Evolutionary conservation across 257 asterid species (phyloP).

Genomic region (Ilex aquifolium): DNA sequence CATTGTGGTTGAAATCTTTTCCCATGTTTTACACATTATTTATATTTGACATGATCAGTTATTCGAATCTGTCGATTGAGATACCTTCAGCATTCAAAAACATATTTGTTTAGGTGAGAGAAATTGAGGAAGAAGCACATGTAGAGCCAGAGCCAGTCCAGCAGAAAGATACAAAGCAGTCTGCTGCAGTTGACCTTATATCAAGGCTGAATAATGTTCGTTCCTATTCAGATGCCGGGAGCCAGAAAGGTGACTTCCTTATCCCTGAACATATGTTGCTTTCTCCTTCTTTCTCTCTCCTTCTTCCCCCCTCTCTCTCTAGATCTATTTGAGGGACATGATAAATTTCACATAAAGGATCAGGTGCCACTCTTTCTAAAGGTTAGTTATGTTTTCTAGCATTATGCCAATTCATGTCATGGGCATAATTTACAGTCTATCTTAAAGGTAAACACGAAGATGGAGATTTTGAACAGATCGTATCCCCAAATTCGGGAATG

Average conservation of each 20-base stretch:
- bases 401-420: no score
- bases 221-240: constrained; percentile 71
- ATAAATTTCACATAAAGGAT: not conserved
- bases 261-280: not conserved
- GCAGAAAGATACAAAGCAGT: constrained; percentile 66
- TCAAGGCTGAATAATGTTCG: constrained; percentile 75
- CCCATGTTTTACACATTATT: not conserved
- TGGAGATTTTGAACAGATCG: not conserved
- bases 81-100: no score
- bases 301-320: no score
- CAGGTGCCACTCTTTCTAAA: not conserved
- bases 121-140: constrained; percentile 49
- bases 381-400: no score
- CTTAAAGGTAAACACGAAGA: not conserved
- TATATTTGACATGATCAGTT: no score
- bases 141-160: constrained; percentile 41
- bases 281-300: no score
- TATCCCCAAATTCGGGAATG: no score
- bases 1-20: not conserved
- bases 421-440: no score
- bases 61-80: no score
- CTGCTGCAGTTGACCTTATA: constrained; percentile 69
- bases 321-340: no score
- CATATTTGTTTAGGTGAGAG: constrained; percentile 50
- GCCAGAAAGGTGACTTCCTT: constrained; percentile 49